Evolutionary conservation across 2,329 filamentous ascomycete genomes (phyloP), one percentile per base, ranked within the genome.

Genomic region (Apiospora saccharicola): DNA sequence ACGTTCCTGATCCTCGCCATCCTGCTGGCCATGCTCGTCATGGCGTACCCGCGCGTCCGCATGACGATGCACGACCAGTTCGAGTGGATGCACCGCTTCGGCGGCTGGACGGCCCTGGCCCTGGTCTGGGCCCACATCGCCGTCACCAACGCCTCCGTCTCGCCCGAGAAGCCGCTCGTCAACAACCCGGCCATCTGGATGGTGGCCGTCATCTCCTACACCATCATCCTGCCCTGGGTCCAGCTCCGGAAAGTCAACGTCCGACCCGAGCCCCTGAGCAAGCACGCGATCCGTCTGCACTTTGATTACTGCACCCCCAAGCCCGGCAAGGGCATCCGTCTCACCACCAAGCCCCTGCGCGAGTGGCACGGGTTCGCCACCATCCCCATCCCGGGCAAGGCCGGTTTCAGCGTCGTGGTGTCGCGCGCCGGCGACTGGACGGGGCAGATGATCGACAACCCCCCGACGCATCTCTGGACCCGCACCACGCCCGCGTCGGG

Each of bases 371-470:
- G 86, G 19, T 92, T 92, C 77, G 90, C 90, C 19, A 88, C 86
- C 2, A 90, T 92, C 73, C 85, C 89, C 0, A 85, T 87, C 73
- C 81, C 83, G 14, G 78, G 74, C 46, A n/a, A 37, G 34, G 53
- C 83, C 71, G 85, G 83, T 24, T 91, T 90, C 80, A 89, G 87
- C 0, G 82, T 88, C 41, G 80, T 92, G 41, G 84, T 92, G 43
- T 90, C 89, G 70, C 88, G 88, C 71, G 90, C 89, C 13, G 91
- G 91, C 10, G 90, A 92, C 81, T 93, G 90, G 90, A 92, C 91
- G 0, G 79, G 81, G 2, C 81, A 83, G 49, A 84, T 87, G 68
- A 91, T 92, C 80, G 80, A 83, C 47, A 80, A 85, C 51, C 88
- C 88, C 12, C 89, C 89, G 0, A 84, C 82, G 0, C 80, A 85